Conservation (phyloP, 805 yeast genomes). For the Kluyveromyces siamensis region DNA sequence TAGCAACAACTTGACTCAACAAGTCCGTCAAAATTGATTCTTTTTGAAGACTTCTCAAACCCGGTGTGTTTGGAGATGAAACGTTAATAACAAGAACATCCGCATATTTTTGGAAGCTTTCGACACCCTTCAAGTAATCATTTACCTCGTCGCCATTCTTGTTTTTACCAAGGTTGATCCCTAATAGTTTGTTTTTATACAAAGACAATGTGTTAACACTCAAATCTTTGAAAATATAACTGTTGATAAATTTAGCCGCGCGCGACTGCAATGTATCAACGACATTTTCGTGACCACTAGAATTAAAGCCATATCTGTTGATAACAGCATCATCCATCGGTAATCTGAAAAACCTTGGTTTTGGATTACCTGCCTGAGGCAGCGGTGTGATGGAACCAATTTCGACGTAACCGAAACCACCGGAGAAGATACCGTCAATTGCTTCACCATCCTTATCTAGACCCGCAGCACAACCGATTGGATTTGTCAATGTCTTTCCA, state of each 20-base stretch:
- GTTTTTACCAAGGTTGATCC: conserved; percentile 85
- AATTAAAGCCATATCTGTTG: conserved; percentile 91
- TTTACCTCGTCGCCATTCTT: conserved; percentile 83
- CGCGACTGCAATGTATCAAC: conserved; percentile 59
- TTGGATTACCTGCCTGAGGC: conserved; percentile 93
- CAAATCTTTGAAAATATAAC: conserved; percentile 19
- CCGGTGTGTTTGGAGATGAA: conserved; percentile 95
- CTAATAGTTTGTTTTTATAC: conserved; percentile 57
- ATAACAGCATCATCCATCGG: conserved; percentile 83
- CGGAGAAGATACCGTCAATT: conserved; percentile 64
- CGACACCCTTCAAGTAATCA: conserved; percentile 81
- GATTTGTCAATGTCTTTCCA: conserved; percentile 56
- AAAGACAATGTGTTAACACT: conserved; percentile 37
- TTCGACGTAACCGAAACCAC: conserved; percentile 86
- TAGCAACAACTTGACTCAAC: conserved; percentile 56
- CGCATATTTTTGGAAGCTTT: conserved; percentile 70
- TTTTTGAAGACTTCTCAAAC: conserved; percentile 76
- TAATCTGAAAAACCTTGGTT: conserved; percentile 82
- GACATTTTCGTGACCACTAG: conserved; percentile 76
- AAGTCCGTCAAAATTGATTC: conserved; percentile 64
- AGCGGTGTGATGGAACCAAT: conserved; percentile 88
- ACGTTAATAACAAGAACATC: conserved; percentile 88
- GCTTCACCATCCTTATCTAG: conserved; percentile 91
- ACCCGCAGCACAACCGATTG: conserved; percentile 93
- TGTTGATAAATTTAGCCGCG: conserved; percentile 33